phyloP scores from a whole-genome alignment of 106 monocot species.

The Acorus gramineus region DNA sequence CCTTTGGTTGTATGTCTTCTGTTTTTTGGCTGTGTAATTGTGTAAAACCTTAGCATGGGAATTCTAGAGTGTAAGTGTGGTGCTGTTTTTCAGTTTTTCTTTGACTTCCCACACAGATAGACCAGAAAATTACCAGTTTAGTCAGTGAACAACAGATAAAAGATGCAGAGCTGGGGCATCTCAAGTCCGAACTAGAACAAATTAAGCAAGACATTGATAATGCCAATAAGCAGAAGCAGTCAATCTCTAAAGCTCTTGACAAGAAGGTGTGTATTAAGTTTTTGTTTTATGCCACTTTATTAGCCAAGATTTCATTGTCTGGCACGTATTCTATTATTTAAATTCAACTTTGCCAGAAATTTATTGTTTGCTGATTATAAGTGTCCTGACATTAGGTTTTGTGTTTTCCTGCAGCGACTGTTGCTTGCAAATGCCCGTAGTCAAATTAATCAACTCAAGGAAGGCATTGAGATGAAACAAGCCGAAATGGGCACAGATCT shows the following conservation, averaged over 20 bases:
- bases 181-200: conserved; percentile 74
- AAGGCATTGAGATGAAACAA: conserved; percentile 88
- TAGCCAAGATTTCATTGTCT: no score
- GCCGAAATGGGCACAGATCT: conserved; percentile 99
- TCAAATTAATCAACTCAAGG: conserved; percentile 84
- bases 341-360: no score
- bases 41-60: no score
- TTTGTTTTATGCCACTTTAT: no score
- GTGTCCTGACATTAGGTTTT: not conserved
- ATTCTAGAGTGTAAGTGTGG: not conserved
- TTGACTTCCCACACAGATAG: conserved; percentile 81
- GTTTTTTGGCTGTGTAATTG: no score
- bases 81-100: conserved; percentile 11
- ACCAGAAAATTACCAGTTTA: conserved; percentile 67
- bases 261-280: conserved; percentile 50
- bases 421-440: conserved; percentile 61
- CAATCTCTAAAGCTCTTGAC: conserved; percentile 59
- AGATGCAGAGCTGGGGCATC: conserved; percentile 68
- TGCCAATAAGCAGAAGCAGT: conserved; percentile 63
- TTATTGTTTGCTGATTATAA: not conserved
- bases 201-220: conserved; percentile 68
- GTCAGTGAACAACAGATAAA: conserved; percentile 84
- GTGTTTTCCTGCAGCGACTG: conserved; percentile 57
- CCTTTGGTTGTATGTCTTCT: not conserved
- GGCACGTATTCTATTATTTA: no score